These are phyloP conservation scores for Phytophthora hybrid DNA, from an alignment of 352 stramenopile species.

Conservation along the genomic window DNA sequence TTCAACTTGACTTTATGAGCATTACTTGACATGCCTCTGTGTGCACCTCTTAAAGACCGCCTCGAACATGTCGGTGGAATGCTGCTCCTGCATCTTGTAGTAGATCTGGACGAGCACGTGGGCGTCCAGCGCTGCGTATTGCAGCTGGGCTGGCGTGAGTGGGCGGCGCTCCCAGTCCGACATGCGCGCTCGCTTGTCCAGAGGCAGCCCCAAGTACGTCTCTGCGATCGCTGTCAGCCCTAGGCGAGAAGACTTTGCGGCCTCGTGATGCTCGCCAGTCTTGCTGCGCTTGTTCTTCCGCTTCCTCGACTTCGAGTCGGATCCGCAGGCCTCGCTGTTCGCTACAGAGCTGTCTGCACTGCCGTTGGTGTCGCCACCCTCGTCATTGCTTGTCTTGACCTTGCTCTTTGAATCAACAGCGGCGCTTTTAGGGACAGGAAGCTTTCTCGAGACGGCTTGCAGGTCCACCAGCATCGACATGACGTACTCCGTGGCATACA, in stretches of 20 bases:
- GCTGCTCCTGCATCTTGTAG: slow-evolving; percentile 56
- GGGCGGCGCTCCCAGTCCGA: slow-evolving; percentile 81
- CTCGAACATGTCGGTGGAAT: slow-evolving; percentile 40
- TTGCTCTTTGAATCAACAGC: slow-evolving; percentile 5
- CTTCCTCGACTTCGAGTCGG: slow-evolving; percentile 23
- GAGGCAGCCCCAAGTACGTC: slow-evolving; percentile 63
- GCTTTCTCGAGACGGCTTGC: slow-evolving; percentile 55
- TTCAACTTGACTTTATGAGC: neutral
- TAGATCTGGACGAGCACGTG: slow-evolving; percentile 72
- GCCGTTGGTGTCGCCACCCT: slow-evolving; percentile 13
- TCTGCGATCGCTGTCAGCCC: slow-evolving; percentile 62
- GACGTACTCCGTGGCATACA: slow-evolving; percentile 34
- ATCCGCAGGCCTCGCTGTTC: slow-evolving; percentile 19
- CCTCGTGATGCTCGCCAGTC: slow-evolving; percentile 12
- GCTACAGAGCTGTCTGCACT: slow-evolving; percentile 5
- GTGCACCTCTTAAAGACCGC: slow-evolving; percentile 46
- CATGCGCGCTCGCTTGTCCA: slow-evolving; percentile 80
- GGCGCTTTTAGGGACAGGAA: slow-evolving; percentile 25
- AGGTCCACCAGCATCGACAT: slow-evolving; percentile 68
- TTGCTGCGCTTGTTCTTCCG: slow-evolving; percentile 42
- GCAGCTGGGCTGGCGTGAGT: slow-evolving; percentile 67
- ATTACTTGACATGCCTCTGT: slow-evolving; percentile 51
- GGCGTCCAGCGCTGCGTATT: slow-evolving; percentile 80
- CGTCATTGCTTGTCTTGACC: slow-evolving; percentile 7
- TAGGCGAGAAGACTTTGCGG: slow-evolving; percentile 38